These are phyloP conservation scores for Suillus americanus DNA, from an alignment of 768 basidiomycete genomes.

Conservation along the genomic window DNA sequence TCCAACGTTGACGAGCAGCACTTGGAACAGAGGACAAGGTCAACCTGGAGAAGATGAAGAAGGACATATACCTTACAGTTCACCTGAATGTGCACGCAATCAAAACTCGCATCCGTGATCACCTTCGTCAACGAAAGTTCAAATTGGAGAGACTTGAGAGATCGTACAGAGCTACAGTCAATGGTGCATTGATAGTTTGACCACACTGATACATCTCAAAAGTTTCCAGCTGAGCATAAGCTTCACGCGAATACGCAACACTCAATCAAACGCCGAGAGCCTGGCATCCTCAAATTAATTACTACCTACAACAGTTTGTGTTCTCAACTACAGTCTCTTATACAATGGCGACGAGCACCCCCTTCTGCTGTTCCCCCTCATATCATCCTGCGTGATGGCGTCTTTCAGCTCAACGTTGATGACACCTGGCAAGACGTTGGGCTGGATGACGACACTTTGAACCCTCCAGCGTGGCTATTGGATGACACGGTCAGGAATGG, in stretches of 20 bases:
- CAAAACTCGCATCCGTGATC: slow-evolving; percentile 17
- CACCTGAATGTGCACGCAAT: slow-evolving; percentile 18
- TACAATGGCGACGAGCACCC: slow-evolving; percentile 20
- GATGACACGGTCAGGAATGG: not conserved
- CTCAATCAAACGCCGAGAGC: slow-evolving; percentile 24
- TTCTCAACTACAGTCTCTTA: slow-evolving; percentile 16
- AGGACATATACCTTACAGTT: not conserved
- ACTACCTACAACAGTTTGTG: slow-evolving; percentile 29
- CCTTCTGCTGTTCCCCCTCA: slow-evolving; percentile 19
- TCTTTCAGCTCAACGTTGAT: not conserved
- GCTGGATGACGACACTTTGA: not conserved
- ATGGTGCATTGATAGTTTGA: slow-evolving; percentile 10
- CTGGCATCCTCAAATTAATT: slow-evolving; percentile 21
- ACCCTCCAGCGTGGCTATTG: not conserved
- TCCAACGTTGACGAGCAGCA: not conserved
- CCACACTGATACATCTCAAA: slow-evolving; percentile 3
- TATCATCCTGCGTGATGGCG: slow-evolving; percentile 4
- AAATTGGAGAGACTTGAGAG: slow-evolving; percentile 17
- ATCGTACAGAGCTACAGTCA: slow-evolving; percentile 8
- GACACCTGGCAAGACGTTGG: not conserved
- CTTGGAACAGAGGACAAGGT: not conserved
- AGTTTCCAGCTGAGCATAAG: slow-evolving; percentile 28
- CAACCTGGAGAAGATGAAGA: not conserved
- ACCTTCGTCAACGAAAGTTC: slow-evolving; percentile 14
- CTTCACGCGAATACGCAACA: slow-evolving; percentile 24